These are phyloP conservation scores for Phytophthora podocarpi DNA, from an alignment of 352 stramenopile genomes.

Conservation along the genomic window DNA sequence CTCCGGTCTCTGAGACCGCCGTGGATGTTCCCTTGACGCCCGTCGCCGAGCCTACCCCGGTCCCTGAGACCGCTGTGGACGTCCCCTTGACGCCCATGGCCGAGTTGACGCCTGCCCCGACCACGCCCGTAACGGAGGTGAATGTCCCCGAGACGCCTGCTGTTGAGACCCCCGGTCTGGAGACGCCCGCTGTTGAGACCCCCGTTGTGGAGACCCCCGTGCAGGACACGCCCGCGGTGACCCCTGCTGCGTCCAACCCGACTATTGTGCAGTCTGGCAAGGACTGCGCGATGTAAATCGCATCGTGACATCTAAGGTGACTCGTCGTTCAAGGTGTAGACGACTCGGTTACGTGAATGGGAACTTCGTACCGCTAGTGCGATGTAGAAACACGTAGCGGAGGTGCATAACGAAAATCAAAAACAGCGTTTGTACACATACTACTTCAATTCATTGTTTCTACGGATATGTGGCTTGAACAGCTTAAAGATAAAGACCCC, in stretches of 20 bases:
- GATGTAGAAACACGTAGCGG: conserved; percentile 17
- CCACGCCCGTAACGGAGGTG: no score
- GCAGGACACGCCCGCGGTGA: conserved; percentile 27
- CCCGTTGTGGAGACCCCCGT: conserved; percentile 7
- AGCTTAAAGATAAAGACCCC: no score
- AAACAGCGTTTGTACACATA: conserved; percentile 34
- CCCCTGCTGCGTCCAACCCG: conserved; percentile 11
- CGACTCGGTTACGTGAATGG: conserved; percentile 9
- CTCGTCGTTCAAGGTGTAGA: conserved; percentile 24
- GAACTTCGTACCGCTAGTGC: conserved; percentile 13
- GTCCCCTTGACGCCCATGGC: no score
- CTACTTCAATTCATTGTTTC: conserved; percentile 10
- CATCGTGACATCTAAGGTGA: no score
- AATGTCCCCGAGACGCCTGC: no score
- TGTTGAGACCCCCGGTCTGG: conserved; percentile 5
- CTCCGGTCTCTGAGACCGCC: no score
- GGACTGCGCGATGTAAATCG: conserved; percentile 35
- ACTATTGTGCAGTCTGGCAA: conserved; percentile 17
- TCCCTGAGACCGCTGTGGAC: no score
- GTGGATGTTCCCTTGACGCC: no score
- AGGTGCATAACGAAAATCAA: conserved; percentile 32
- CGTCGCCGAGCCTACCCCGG: no score
- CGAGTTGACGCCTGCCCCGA: no score
- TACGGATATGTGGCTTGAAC: no score
- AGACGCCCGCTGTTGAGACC: no score